phyloP scores from a whole-genome alignment of 148 eudicot species.

The Vaccinium myrtillus region DNA sequence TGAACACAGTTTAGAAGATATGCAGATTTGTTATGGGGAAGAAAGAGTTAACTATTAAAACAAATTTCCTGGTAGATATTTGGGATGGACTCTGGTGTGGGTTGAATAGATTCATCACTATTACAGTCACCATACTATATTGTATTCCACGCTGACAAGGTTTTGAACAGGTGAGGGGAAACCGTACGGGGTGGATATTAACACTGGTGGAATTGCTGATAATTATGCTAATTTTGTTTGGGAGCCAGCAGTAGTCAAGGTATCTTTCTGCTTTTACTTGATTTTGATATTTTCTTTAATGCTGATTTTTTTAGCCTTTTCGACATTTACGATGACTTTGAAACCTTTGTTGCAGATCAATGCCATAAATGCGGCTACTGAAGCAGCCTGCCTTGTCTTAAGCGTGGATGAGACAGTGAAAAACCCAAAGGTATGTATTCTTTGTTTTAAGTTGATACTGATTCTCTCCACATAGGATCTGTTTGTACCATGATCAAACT shows the following conservation, averaged over 20 bases:
- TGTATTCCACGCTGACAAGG: neutral
- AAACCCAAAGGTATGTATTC: constrained; percentile 77
- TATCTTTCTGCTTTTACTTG: constrained; percentile 16
- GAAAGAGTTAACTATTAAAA: neutral
- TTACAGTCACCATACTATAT: neutral
- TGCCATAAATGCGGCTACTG: constrained; percentile 98
- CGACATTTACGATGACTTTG: neutral
- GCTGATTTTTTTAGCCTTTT: constrained; percentile 3
- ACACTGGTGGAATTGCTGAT: constrained; percentile 95
- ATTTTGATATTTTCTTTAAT: neutral
- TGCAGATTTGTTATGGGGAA: neutral
- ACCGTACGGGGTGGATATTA: constrained; percentile 87
- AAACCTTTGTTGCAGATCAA: constrained; percentile 53
- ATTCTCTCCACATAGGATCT: neutral
- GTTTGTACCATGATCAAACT: neutral
- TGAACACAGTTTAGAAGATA: neutral
- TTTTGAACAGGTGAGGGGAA: constrained; percentile 84
- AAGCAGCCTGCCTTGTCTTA: constrained; percentile 89
- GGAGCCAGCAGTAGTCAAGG: constrained; percentile 99
- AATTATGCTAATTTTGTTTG: constrained; percentile 92
- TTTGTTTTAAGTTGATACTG: neutral
- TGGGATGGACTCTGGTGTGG: neutral
- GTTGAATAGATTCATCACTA: neutral
- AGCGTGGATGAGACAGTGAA: constrained; percentile 97
- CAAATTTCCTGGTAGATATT: neutral